Evolutionary conservation across 805 yeast genomes (phyloP), one percentile per base, ranked within the genome.

Genomic region (Kodamaea jinghongensis): DNA sequence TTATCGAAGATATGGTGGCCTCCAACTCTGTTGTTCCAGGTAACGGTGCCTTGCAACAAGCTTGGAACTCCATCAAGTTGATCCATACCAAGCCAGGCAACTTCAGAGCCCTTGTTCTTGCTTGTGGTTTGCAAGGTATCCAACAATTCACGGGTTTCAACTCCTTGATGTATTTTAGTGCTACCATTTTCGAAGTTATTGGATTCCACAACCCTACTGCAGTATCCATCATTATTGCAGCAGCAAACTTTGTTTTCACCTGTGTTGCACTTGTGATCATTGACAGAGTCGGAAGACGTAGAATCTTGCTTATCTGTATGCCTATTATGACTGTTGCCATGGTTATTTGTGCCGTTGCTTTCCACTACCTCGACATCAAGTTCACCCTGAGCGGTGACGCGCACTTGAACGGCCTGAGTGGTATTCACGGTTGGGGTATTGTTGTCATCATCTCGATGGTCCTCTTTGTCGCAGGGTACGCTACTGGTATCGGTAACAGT

Each of bases 111-210:
- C 74, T 93, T 45, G 70, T 90, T 25, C 80, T 91, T 54, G 93
- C 91, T 8, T 89, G 96, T 70, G 96, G 95, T 25, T 67, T 91
- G 49, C 98, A 93, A 66, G 96, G 95, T 43, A 84, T 93, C 55
- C 98, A 91, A 70, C 99, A 91, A 66, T 88, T 91, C 54, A 85
- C 96, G 12, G 98, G 98, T 49, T 91, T 91, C 78, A 93, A 91
- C 67, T 87, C 97, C 5, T 75, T 91, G 53, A 86, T 91, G 96
- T 91, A 93, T 69, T 91, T 90, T 64, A 84, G 95, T 35, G 81
- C 95, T 26, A 90, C 97, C 2, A 84, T 93, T 50, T 93, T 93
- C 57, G 82, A 89, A 61, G 80, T 90, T 31, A 87, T 90, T 39
- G 99, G 98, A 2, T 91, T 90, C 59, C 56, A 78, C 46, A 79